These are phyloP conservation scores for Striga asiatica DNA, from an alignment of 257 asterid genomes.

Conservation along the genomic window DNA sequence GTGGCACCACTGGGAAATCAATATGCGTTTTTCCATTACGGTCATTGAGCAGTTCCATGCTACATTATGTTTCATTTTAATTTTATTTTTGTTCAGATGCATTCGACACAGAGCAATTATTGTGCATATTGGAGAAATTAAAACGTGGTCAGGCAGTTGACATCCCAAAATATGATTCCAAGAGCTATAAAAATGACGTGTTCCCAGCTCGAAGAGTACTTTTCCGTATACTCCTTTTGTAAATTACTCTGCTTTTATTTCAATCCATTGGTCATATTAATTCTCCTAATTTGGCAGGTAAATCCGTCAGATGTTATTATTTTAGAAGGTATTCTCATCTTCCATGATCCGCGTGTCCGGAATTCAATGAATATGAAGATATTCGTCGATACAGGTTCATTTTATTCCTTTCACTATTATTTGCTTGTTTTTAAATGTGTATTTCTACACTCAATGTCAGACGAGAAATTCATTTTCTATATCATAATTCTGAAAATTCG, in stretches of 20 bases:
- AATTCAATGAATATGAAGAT: slow-evolving; percentile 78
- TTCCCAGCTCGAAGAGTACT: slow-evolving; percentile 69
- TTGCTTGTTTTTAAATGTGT: neutral
- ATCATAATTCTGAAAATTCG: too few species aligned
- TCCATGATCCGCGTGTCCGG: slow-evolving; percentile 73
- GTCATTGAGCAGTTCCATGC: neutral
- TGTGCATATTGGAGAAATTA: slow-evolving; percentile 53
- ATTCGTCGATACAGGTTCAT: slow-evolving; percentile 79
- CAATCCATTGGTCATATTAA: neutral
- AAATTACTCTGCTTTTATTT: neutral
- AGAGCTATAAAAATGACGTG: slow-evolving; percentile 48
- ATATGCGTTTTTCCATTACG: too few species aligned
- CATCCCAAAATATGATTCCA: slow-evolving; percentile 76
- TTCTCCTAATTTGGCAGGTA: slow-evolving; percentile 39
- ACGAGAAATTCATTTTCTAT: neutral
- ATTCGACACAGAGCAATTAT: slow-evolving; percentile 53
- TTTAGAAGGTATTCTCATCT: slow-evolving; percentile 83
- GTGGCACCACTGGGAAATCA: too few species aligned
- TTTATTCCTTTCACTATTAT: slow-evolving; percentile 16
- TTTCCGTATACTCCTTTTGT: neutral
- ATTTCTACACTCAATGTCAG: neutral
- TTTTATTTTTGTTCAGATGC: slow-evolving; percentile 45
- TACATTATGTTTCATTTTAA: neutral
- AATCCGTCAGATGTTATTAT: slow-evolving; percentile 86
- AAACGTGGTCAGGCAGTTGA: slow-evolving; percentile 70